Base-by-base conservation (phyloP, 495 filamentous ascomycete genomes). In the Astrothelium macrocarpum region DNA sequence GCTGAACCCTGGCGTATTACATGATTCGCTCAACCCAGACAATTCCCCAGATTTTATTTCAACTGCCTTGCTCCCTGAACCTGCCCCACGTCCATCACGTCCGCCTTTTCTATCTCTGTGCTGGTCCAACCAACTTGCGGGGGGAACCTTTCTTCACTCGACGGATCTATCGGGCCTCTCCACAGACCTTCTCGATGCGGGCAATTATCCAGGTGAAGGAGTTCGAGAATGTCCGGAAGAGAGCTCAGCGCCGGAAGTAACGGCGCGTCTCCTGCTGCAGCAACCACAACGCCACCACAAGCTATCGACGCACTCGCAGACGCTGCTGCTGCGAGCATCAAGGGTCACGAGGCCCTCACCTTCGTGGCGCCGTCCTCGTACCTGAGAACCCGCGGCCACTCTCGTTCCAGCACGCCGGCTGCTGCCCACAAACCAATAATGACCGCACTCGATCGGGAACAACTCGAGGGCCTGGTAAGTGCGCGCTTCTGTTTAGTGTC, bases 401-500 rank as follows among this genome's bases (percentile, higher is more conserved):
- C 77, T 32, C 80, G 81, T 73, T 79, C 81, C 77, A 79, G 79
- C 73, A 75, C 80, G 70, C 75, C 81, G 66, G 75, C 80, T 62
- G 81, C 81, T 26, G n/a, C n/a, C n/a, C 45, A 49, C 49, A 56
- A 56, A 56, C 49, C 49, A 26, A 73, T 80, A 85, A 71, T 88
- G 77, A 88, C 80, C 77, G 82, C 85, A 67, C 80, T 95, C 66
- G 92, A 97, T 76, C 85, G 82, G 76, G 93, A 96, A 78, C 93
- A 97, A 79, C 84, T 87, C 77, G 87, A 93, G 75, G 93, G 89
- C 72, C 82, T 97, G 83, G 93, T 97, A 75, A 83, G 89, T 81
- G 60, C 58, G 31, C 61, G 49, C 32, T 58, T 31, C 60, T 32
- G 39, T 32, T 43, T 60, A 60, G 59, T 60, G 32, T 36, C 36